phyloP scores from a whole-genome alignment of 306 rosid genomes.

The Prinsepia uniflora region DNA sequence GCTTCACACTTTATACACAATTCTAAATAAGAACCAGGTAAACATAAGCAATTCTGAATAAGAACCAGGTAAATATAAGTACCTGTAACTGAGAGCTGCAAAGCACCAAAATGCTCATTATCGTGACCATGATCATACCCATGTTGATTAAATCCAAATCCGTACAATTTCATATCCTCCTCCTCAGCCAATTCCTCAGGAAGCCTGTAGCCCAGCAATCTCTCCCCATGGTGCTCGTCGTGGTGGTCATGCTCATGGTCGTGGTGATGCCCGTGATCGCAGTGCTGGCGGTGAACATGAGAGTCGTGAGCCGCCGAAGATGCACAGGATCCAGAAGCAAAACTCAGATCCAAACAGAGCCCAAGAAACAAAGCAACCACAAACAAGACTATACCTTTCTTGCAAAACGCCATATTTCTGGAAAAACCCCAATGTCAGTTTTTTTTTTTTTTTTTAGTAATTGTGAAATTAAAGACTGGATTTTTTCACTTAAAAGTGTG shows the following conservation, averaged over 20 bases:
- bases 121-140: conserved; percentile 30
- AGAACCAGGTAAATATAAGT: not conserved
- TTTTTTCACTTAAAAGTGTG: not conserved
- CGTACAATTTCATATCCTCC: conserved; percentile 81
- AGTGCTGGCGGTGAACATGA: conserved; percentile 30
- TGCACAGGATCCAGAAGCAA: conserved; percentile 32
- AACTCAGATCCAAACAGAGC: conserved; percentile 51
- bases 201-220: conserved; percentile 35
- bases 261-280: conserved; percentile 33
- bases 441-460: not conserved
- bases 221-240: conserved; percentile 24
- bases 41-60: not conserved
- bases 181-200: conserved; percentile 97
- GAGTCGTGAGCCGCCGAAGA: conserved; percentile 15
- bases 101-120: conserved; percentile 24
- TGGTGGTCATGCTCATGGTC: conserved; percentile 31
- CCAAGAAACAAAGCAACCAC: conserved; percentile 30
- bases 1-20: not conserved
- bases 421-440: not conserved
- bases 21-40: not conserved
- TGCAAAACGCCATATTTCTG: conserved; percentile 31
- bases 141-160: conserved; percentile 49
- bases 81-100: conserved; percentile 69
- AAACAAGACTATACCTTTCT: conserved; percentile 10
- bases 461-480: not conserved